A percentile compares a stretch with the other conserved stretches of the same genome.
Evolutionary conservation across 23 red algal species (phyloP).

Genomic region (Gracilaria domingensis): DNA sequence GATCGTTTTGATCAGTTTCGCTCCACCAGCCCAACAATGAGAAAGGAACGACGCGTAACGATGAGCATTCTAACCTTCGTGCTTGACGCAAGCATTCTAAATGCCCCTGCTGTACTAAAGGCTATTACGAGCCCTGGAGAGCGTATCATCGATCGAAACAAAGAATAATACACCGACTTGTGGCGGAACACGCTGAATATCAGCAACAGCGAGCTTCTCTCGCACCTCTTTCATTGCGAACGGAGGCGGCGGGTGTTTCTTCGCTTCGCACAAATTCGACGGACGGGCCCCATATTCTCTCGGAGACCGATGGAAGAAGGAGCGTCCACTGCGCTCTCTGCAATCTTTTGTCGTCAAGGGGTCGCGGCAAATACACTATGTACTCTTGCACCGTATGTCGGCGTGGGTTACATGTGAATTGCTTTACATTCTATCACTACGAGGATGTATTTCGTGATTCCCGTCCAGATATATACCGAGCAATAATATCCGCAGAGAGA

Average conservation of each 20-base stretch:
- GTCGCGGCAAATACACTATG: background rate
- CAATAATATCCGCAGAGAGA: no score
- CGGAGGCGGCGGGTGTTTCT: background rate
- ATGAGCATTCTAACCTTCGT: conserved; percentile 31
- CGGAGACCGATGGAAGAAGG: background rate
- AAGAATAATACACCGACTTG: background rate
- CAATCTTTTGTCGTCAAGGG: background rate
- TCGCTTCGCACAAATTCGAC: background rate
- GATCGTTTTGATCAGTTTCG: conserved; percentile 20
- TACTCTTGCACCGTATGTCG: background rate
- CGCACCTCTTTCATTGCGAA: background rate
- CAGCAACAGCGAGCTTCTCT: background rate
- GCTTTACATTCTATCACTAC: conserved; percentile 10
- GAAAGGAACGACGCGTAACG: background rate
- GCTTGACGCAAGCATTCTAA: background rate
- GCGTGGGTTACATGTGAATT: background rate
- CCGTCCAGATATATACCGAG: background rate
- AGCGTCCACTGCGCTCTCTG: conserved; percentile 3
- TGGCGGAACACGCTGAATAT: background rate
- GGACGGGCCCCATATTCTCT: background rate
- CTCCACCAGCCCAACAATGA: background rate
- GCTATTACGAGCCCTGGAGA: background rate
- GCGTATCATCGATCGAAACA: background rate
- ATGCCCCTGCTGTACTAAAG: conserved; percentile 4
- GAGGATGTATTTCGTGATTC: background rate